These are phyloP conservation scores for Diutina pseudorugosa DNA, from an alignment of 1,139 yeast species.

Conservation along the genomic window DNA sequence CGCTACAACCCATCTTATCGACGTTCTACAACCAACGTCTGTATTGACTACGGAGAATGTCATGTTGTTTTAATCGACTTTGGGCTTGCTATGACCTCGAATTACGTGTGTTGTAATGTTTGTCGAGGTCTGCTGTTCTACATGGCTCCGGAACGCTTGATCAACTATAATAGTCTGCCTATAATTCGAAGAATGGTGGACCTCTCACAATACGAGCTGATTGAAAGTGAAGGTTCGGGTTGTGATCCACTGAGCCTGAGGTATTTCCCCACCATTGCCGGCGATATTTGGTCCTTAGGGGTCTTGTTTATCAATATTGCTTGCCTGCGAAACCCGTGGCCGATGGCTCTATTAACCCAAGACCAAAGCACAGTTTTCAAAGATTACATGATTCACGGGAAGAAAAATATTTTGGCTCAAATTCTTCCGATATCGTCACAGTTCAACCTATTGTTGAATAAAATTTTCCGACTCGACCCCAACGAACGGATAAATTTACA, in stretches of 20 bases:
- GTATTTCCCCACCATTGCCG: constrained; percentile 55
- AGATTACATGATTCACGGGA: constrained; percentile 24
- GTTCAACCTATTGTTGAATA: constrained; percentile 40
- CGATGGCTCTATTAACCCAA: constrained; percentile 56
- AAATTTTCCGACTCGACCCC: constrained; percentile 53
- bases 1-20: constrained; percentile 19
- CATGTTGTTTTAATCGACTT: constrained; percentile 67
- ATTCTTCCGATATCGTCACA: constrained; percentile 60
- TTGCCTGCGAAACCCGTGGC: constrained; percentile 88
- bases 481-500: constrained; percentile 43
- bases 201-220: constrained; percentile 17
- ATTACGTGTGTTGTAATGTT: constrained; percentile 51
- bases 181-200: constrained; percentile 19
- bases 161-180: constrained; percentile 27
- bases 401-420: constrained; percentile 16
- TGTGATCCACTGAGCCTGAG: constrained; percentile 14
- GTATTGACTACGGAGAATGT: constrained; percentile 42
- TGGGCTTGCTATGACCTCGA: constrained; percentile 63
- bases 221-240: constrained; percentile 5
- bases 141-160: constrained; percentile 85
- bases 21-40: constrained; percentile 10
- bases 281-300: constrained; percentile 86
- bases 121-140: constrained; percentile 84
- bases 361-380: constrained; percentile 30
- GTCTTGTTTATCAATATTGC: constrained; percentile 68